Conservation (phyloP, 345 rosid genomes). For the Dimocarpus longan region DNA sequence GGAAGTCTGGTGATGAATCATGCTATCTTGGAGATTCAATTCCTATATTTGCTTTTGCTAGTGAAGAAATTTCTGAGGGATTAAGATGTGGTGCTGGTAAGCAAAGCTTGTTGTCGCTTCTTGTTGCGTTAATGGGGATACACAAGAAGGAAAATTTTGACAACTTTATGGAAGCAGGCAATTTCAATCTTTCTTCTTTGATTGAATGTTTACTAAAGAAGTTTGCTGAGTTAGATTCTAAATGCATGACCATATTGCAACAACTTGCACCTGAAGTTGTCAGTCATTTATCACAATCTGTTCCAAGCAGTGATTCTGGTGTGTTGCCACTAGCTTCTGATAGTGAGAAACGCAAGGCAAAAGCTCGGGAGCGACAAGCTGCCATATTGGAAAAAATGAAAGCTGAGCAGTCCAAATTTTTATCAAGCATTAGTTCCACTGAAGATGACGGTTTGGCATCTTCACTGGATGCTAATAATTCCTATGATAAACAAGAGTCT, state of each 20-base stretch:
- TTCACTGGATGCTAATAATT: constrained; percentile 45
- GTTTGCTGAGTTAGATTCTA: constrained; percentile 71
- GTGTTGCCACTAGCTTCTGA: constrained; percentile 45
- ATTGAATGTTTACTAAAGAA: constrained; percentile 72
- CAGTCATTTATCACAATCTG: constrained; percentile 41
- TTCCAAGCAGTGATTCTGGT: constrained; percentile 30
- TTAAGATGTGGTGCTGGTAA: constrained; percentile 49
- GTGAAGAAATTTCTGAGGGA: constrained; percentile 63
- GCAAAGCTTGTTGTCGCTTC: constrained; percentile 84
- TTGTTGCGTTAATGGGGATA: constrained; percentile 71
- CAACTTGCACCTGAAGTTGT: constrained; percentile 80
- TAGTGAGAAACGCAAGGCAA: constrained; percentile 75
- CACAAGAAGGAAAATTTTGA: constrained; percentile 53
- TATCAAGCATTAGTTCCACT: constrained; percentile 61
- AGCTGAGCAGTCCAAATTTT: constrained; percentile 92
- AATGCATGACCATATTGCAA: constrained; percentile 64
- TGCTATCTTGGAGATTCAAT: constrained; percentile 34
- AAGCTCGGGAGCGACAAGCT: constrained; percentile 89
- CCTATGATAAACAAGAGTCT: constrained; percentile 40
- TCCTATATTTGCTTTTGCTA: constrained; percentile 59
- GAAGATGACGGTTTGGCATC: constrained; percentile 46
- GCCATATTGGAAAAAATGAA: constrained; percentile 91
- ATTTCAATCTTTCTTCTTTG: constrained; percentile 67
- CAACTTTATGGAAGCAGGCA: constrained; percentile 57
- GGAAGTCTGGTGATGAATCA: constrained; percentile 36